Evolutionary conservation across 2,329 filamentous ascomycete species (phyloP).

Genomic region (Ascochyta koolunga): DNA sequence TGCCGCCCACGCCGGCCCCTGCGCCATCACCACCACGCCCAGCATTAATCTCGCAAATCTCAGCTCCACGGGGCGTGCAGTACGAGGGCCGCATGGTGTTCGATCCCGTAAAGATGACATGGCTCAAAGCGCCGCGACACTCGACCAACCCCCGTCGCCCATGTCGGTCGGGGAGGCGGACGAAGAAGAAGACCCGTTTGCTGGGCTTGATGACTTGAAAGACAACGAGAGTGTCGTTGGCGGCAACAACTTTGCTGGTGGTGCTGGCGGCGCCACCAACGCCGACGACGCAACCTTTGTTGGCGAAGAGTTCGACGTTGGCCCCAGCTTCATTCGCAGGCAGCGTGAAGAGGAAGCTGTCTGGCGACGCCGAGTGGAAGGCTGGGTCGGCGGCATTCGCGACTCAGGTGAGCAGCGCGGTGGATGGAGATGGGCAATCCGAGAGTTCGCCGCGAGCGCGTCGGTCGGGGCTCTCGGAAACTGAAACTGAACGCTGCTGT

Average conservation of each 20-base stretch:
- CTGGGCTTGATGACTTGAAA: constrained; percentile 89
- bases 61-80: constrained; percentile 79
- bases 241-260: constrained; percentile 27
- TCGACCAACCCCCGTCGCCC: constrained; percentile 46
- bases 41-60: constrained; percentile 90
- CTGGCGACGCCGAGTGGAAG: constrained; percentile 86
- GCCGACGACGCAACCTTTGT: constrained; percentile 58
- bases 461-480: constrained; percentile 25
- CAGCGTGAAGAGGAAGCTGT: constrained; percentile 90
- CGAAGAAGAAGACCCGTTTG: constrained; percentile 92
- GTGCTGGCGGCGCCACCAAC: constrained; percentile 27
- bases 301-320: constrained; percentile 96
- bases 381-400: constrained; percentile 72
- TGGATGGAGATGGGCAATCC: constrained; percentile 78
- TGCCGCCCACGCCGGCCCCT: constrained; percentile 53
- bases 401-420: constrained; percentile 51
- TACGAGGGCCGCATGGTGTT: constrained; percentile 99
- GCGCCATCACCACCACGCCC: constrained; percentile 61
- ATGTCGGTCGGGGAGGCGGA: constrained; percentile 67
- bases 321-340: constrained; percentile 87
- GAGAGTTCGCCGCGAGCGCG: constrained; percentile 51
- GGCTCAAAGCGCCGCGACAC: constrained; percentile 73
- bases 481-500: constrained; percentile 23
- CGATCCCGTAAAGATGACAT: constrained; percentile 95
- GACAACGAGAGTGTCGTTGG: constrained; percentile 59